phyloP scores from a whole-genome alignment of 164 flowering plant species.

The Liriodendron chinense region DNA sequence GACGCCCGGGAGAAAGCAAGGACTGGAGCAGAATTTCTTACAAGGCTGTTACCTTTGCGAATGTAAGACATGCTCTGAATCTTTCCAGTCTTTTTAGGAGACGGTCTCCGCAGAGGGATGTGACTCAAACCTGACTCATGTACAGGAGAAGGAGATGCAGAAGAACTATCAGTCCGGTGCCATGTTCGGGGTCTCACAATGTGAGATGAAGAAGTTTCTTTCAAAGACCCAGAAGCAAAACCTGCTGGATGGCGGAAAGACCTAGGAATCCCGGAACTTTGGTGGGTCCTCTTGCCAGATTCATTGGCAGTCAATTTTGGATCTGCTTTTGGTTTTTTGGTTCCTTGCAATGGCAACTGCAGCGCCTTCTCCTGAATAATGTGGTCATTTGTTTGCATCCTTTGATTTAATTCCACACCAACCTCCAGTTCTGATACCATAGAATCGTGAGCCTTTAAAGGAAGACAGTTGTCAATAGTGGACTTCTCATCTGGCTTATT shows the following conservation, averaged over 20 bases:
- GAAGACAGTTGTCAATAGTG: conserved; percentile 8
- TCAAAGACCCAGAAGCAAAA: conserved; percentile 23
- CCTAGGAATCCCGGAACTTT: conserved; percentile 28
- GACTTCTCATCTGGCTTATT: conserved; percentile 21
- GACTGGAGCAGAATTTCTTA: conserved; percentile 48
- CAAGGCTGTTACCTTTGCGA: conserved; percentile 92
- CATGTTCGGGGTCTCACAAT: conserved; percentile 59
- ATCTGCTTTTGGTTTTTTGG: conserved; percentile 12
- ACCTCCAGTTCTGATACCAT: conserved; percentile 3
- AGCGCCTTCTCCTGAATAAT: conserved; percentile 14
- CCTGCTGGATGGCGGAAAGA: conserved; percentile 30
- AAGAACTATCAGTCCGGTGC: conserved; percentile 47
- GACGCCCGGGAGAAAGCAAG: conserved; percentile 25
- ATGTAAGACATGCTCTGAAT: conserved; percentile 53
- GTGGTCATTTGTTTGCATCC: conserved; percentile 6
- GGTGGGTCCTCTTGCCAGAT: conserved; percentile 23
- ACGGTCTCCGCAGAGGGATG: conserved; percentile 27
- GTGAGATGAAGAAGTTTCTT: conserved; percentile 31
- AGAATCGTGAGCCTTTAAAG: conserved; percentile 11
- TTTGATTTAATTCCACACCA: conserved; percentile 13
- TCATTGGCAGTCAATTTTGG: conserved; percentile 23
- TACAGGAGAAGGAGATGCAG: conserved; percentile 25
- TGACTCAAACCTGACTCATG: conserved; percentile 22
- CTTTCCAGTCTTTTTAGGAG: conserved; percentile 20
- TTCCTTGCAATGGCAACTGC: conserved; percentile 16